These are phyloP conservation scores for Vigna mungo DNA, from an alignment of 306 rosid species.

Conservation along the genomic window DNA sequence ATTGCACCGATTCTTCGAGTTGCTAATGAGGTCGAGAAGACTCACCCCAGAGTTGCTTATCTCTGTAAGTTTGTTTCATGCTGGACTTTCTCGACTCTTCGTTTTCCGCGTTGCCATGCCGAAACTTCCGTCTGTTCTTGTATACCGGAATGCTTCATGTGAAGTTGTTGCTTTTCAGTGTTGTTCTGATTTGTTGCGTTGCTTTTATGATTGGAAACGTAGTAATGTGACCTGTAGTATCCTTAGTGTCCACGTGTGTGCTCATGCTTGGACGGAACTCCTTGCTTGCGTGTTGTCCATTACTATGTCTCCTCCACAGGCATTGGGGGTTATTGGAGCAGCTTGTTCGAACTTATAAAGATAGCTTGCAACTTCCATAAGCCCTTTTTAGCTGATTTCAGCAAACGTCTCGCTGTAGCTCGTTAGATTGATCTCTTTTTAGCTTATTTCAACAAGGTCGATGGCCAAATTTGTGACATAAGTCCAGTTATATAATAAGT, in stretches of 20 bases:
- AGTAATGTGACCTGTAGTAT: not conserved
- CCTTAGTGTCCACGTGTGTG: not conserved
- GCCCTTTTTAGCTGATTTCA: not conserved
- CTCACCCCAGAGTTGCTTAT: constrained; percentile 96
- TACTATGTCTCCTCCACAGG: not conserved
- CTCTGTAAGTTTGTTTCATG: constrained; percentile 65
- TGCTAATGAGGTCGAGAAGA: constrained; percentile 94
- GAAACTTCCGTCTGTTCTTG: not conserved
- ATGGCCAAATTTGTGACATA: not conserved
- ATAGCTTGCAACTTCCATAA: not conserved
- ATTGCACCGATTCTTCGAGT: constrained; percentile 98
- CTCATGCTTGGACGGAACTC: not conserved
- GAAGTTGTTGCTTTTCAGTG: constrained; percentile 1
- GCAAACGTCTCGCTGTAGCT: not conserved
- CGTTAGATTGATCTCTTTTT: not conserved
- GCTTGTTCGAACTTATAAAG: not conserved
- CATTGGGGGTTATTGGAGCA: not conserved
- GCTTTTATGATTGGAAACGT: not conserved
- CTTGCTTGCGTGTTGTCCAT: not conserved
- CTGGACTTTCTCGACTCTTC: not conserved
- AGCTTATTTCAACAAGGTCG: not conserved
- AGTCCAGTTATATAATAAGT: not conserved
- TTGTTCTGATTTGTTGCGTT: constrained; percentile 17
- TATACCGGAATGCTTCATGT: not conserved
- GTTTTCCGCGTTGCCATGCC: not conserved